phyloP scores from a whole-genome alignment of 2,329 filamentous ascomycete genomes.

The Fusarium multiceps region DNA sequence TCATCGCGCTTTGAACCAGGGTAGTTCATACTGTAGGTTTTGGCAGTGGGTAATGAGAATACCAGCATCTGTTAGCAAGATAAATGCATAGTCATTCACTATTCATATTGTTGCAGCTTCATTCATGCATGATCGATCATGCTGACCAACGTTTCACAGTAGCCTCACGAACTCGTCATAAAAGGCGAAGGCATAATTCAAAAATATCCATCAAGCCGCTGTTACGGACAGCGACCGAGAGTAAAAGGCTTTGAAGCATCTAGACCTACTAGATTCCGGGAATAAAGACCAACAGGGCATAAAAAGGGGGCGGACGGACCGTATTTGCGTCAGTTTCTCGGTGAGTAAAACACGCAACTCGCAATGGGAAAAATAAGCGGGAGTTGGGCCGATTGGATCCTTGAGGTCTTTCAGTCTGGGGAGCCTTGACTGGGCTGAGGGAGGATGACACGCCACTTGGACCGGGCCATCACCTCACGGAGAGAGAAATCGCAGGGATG shows the following conservation, averaged over 20 bases:
- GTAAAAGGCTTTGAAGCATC: neutral
- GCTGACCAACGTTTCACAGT: neutral
- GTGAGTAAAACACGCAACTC: constrained; percentile 33
- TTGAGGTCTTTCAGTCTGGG: constrained; percentile 11
- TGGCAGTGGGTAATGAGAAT: neutral
- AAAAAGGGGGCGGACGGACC: constrained; percentile 37
- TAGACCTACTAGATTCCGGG: neutral
- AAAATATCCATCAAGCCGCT: neutral
- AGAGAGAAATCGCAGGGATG: constrained; percentile 26
- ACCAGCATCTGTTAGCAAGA: neutral
- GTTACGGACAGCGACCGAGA: neutral
- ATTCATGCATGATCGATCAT: neutral
- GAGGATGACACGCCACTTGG: constrained; percentile 39
- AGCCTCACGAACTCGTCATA: neutral
- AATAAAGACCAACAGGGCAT: neutral
- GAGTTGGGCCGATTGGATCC: constrained; percentile 35
- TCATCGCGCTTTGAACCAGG: constrained; percentile 15
- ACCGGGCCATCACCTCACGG: constrained; percentile 43
- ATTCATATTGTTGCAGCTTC: neutral
- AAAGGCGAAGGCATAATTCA: neutral
- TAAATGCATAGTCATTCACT: neutral
- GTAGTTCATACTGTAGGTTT: neutral
- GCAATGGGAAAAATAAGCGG: constrained; percentile 7
- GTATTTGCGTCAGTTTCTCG: constrained; percentile 28
- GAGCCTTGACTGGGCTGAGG: constrained; percentile 11